These are phyloP conservation scores for Malus hybrid DNA, from an alignment of 331 rosid genomes.

Conservation along the genomic window DNA sequence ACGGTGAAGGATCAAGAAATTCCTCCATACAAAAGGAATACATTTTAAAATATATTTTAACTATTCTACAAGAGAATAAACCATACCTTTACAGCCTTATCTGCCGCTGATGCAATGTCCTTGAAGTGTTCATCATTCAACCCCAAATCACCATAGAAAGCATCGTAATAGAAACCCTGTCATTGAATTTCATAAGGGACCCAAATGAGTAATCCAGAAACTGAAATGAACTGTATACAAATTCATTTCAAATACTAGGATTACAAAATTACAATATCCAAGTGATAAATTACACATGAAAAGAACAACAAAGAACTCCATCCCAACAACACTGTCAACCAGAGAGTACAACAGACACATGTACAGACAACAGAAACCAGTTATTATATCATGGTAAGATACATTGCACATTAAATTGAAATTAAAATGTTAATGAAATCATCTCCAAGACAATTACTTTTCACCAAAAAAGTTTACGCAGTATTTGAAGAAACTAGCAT, in stretches of 20 bases:
- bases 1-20: background rate
- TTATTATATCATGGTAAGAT: background rate
- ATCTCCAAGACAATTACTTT: background rate
- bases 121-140: slow-evolving; percentile 91
- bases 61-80: slow-evolving; percentile 2
- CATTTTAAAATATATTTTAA: background rate
- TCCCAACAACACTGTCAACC: background rate
- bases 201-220: background rate
- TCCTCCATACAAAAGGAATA: background rate
- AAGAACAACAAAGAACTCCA: background rate
- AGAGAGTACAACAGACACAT: background rate
- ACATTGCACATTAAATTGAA: background rate
- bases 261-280: background rate
- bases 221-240: background rate
- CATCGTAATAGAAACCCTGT: slow-evolving; percentile 99
- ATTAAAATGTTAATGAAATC: background rate
- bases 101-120: slow-evolving; percentile 56
- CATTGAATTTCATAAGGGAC: slow-evolving; percentile 11
- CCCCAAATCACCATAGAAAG: slow-evolving; percentile 83
- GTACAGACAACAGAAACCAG: background rate
- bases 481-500: background rate
- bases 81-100: slow-evolving; percentile 70
- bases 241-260: background rate
- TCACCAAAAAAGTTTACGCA: background rate
- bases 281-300: background rate